Conservation (phyloP, 805 yeast genomes). For the Teunomyces atbi region DNA sequence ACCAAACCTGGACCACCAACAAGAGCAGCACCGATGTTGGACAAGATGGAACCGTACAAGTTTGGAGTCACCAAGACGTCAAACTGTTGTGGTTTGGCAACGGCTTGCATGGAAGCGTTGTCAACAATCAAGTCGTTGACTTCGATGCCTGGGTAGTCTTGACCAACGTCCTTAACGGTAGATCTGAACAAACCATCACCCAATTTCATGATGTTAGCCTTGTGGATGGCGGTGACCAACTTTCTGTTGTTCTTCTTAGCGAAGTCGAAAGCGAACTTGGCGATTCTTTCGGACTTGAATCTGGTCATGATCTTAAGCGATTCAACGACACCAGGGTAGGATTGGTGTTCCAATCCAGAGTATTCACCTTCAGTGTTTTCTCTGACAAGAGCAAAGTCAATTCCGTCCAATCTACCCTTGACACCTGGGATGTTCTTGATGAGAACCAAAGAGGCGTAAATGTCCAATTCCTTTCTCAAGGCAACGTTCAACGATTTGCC, state of each 20-base stretch:
- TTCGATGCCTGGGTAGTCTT: constrained; percentile 78
- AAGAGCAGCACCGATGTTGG: constrained; percentile 96
- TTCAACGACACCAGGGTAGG: constrained; percentile 97
- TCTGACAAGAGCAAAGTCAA: constrained; percentile 92
- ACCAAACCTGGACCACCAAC: constrained; percentile 98
- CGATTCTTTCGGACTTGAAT: constrained; percentile 94
- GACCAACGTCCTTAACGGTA: constrained; percentile 82
- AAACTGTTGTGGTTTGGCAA: constrained; percentile 95
- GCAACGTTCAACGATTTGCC: constrained; percentile 92
- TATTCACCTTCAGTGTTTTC: constrained; percentile 99
- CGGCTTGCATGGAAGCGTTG: constrained; percentile 99
- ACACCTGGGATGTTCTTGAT: constrained; percentile 95
- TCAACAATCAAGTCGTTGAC: constrained; percentile 95
- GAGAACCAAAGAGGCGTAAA: constrained; percentile 91
- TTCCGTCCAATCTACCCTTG: constrained; percentile 80
- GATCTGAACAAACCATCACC: constrained; percentile 97
- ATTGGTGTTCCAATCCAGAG: constrained; percentile 97
- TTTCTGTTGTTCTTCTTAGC: constrained; percentile 91
- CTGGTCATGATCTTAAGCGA: constrained; percentile 92
- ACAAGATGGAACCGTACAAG: constrained; percentile 94
- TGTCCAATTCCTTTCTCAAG: constrained; percentile 92
- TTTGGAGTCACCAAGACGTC: constrained; percentile 98
- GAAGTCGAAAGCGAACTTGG: constrained; percentile 94
- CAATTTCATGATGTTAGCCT: constrained; percentile 98
- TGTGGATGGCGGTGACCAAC: constrained; percentile 94